Conservation (phyloP, 2,329 filamentous ascomycete genomes). For the Cladosporium sp. region DNA sequence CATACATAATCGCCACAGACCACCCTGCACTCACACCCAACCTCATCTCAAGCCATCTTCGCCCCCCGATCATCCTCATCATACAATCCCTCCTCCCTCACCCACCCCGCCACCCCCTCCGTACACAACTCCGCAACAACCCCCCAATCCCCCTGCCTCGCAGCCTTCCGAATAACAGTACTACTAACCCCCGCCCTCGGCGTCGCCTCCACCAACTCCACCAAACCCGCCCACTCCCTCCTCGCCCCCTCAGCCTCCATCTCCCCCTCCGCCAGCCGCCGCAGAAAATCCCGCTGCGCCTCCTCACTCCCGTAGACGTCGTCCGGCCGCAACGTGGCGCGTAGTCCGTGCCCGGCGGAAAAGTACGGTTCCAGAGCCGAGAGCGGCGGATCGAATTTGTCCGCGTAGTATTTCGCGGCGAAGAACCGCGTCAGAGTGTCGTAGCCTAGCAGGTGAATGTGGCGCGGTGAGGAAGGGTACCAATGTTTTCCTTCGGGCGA, state of each 20-base stretch:
- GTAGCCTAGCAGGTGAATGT: conserved; percentile 68
- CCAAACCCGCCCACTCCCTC: conserved; percentile 53
- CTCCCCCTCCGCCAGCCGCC: conserved; percentile 41
- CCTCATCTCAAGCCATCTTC: conserved; percentile 26
- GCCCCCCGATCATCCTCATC: conserved; percentile 24
- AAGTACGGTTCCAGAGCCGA: conserved; percentile 60
- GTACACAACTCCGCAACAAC: conserved; percentile 53
- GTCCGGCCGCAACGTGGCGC: conserved; percentile 60
- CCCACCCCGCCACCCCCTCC: conserved; percentile 52
- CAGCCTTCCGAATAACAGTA: conserved; percentile 59
- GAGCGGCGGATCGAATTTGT: conserved; percentile 42
- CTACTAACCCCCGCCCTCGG: conserved; percentile 48
- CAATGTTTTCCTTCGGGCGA: conserved; percentile 31
- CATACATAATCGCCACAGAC: too few species aligned
- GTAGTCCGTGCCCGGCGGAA: conserved; percentile 50
- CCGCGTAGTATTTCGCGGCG: conserved; percentile 68
- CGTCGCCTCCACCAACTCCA: conserved; percentile 55
- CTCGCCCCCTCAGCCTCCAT: conserved; percentile 52
- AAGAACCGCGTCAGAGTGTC: conserved; percentile 73
- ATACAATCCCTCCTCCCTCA: conserved; percentile 56
- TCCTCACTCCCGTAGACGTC: conserved; percentile 55
- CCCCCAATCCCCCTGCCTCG: conserved; percentile 44
- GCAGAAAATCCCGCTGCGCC: conserved; percentile 53
- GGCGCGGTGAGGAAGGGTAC: conserved; percentile 35
- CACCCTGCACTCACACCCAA: too few species aligned